Percentiles rank a stretch among this genome's conserved stretches.
Conservation (phyloP, 345 rosid genomes). For the Pugionium dolabratum region DNA sequence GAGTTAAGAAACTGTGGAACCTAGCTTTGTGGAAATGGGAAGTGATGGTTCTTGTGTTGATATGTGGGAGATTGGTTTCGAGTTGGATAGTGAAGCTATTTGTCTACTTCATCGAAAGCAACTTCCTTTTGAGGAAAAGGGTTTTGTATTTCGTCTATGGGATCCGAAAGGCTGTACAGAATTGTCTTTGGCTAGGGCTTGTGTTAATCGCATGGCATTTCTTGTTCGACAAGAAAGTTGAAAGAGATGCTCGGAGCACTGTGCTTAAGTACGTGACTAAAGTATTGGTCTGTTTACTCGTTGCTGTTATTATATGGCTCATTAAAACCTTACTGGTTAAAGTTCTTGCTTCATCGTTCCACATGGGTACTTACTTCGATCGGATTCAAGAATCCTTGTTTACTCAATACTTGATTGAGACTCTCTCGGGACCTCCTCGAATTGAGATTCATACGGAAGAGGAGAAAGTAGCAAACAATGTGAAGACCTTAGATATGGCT, state of each 20-base stretch:
- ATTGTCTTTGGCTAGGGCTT: constrained; percentile 86
- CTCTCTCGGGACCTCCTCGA: constrained; percentile 77
- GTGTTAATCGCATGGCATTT: constrained; percentile 79
- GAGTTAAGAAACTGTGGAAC: constrained; percentile 44
- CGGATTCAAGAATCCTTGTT: constrained; percentile 86
- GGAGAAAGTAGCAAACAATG: constrained; percentile 46
- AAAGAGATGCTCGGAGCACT: constrained; percentile 43
- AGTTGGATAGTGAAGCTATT: constrained; percentile 71
- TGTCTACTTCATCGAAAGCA: constrained; percentile 71
- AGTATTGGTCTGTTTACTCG: constrained; percentile 65
- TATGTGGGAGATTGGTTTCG: constrained; percentile 82
- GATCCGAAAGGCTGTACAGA: constrained; percentile 69
- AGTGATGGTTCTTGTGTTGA: constrained; percentile 68
- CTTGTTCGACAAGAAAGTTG: constrained; percentile 58
- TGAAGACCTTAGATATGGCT: constrained; percentile 48
- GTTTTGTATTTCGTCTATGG: constrained; percentile 91
- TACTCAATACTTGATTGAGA: constrained; percentile 71
- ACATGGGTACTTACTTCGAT: constrained; percentile 90
- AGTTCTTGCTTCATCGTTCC: constrained; percentile 52
- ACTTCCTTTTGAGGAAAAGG: constrained; percentile 69
- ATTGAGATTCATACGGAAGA: constrained; percentile 58
- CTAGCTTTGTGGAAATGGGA: constrained; percentile 90
- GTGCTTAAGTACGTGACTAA: constrained; percentile 57
- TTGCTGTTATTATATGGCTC: constrained; percentile 74
- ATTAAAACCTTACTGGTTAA: constrained; percentile 78